Percentiles rank a stretch among this genome's conserved stretches.
Conservation (phyloP, 1,284 basidiomycete genomes). For the Ganoderma resinaceum region DNA sequence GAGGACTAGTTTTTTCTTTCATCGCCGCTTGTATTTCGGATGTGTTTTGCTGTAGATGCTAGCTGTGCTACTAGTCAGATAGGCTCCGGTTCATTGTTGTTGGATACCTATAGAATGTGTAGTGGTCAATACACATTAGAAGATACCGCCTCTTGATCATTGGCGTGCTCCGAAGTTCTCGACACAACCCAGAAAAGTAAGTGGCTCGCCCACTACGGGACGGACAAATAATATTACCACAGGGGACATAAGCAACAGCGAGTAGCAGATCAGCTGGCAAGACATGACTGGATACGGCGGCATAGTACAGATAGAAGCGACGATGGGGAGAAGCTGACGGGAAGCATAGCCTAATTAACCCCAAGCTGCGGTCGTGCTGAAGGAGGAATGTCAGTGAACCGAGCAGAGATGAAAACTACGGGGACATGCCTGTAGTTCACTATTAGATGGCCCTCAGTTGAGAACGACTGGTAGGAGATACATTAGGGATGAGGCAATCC, state of each 20-base stretch:
- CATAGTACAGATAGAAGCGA: constrained; percentile 7
- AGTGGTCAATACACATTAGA: background rate
- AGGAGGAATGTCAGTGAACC: background rate
- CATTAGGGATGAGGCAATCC: background rate
- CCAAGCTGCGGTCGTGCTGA: constrained; percentile 76
- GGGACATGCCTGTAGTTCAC: constrained; percentile 91
- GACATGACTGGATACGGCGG: constrained; percentile 1
- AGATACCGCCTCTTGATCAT: background rate
- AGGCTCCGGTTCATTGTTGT: background rate
- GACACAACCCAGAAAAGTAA: background rate
- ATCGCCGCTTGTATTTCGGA: background rate
- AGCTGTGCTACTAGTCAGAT: background rate
- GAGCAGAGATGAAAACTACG: background rate
- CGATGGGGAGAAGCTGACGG: background rate
- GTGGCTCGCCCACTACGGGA: background rate
- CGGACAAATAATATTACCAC: background rate
- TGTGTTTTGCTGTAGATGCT: constrained; percentile 1
- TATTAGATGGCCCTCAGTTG: constrained; percentile 92
- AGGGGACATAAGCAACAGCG: background rate
- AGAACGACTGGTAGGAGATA: constrained; percentile 71
- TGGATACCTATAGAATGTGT: constrained; percentile 7
- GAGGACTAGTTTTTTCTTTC: background rate
- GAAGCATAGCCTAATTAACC: constrained; percentile 48
- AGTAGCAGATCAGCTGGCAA: background rate
- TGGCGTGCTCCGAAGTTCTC: background rate